Evolutionary conservation across 1,284 basidiomycete genomes (phyloP).

Genomic region (Ganoderma sinense): DNA sequence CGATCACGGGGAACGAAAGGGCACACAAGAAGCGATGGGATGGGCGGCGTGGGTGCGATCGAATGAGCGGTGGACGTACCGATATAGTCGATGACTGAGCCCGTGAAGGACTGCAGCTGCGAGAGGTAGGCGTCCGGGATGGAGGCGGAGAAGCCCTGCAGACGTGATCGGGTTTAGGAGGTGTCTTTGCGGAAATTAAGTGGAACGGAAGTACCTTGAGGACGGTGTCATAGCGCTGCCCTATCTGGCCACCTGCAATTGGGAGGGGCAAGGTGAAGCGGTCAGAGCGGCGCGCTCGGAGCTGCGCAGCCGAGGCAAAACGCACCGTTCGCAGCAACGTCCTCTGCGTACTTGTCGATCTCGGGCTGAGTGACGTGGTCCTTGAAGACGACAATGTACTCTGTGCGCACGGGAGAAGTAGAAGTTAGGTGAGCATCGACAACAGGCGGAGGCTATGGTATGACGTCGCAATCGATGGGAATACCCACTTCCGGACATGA

Average conservation of each 20-base stretch:
- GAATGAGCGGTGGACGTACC: slow-evolving; percentile 45
- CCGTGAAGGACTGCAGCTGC: slow-evolving; percentile 47
- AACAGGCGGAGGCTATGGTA: neutral
- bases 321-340: slow-evolving; percentile 51
- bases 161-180: neutral
- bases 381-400: slow-evolving; percentile 70
- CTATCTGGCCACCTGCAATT: slow-evolving; percentile 52
- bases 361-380: slow-evolving; percentile 48
- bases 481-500: slow-evolving; percentile 37
- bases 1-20: neutral
- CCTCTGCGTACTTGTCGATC: slow-evolving; percentile 51
- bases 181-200: neutral
- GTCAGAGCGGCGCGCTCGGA: neutral
- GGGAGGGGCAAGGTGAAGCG: neutral
- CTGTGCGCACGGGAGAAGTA: slow-evolving; percentile 36
- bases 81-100: slow-evolving; percentile 57
- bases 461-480: slow-evolving; percentile 5
- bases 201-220: slow-evolving; percentile 37
- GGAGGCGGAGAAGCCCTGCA: slow-evolving; percentile 61
- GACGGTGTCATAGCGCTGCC: slow-evolving; percentile 47
- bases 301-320: neutral
- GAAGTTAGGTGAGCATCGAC: slow-evolving; percentile 1
- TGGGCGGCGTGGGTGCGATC: neutral
- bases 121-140: slow-evolving; percentile 50
- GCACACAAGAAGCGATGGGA: neutral